Evolutionary conservation across 805 yeast species (phyloP).

Genomic region (Suhomyces sp.): DNA sequence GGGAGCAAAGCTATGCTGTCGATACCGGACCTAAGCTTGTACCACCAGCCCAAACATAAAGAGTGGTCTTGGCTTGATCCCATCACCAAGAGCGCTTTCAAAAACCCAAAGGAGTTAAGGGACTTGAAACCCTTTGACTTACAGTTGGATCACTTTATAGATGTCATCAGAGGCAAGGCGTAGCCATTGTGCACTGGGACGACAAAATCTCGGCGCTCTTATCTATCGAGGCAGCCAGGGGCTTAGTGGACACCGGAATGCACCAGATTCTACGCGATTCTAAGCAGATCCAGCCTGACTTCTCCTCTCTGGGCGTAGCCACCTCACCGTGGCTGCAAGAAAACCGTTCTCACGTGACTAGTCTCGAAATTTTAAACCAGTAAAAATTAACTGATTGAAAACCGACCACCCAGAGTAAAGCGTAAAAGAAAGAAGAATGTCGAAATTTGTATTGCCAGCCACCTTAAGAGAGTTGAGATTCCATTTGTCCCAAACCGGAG

Average conservation of each 20-base stretch:
- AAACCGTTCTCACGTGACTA: conserved; percentile 1
- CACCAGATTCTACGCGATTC: conserved; percentile 20
- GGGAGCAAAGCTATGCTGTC: conserved; percentile 40
- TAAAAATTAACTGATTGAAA: conserved; percentile 9
- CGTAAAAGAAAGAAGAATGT: conserved; percentile 23
- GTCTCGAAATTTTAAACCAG: conserved; percentile 6
- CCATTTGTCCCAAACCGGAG: conserved; percentile 78
- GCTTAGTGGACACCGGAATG: conserved; percentile 28
- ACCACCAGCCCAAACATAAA: conserved; percentile 24
- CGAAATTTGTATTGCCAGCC: conserved; percentile 45
- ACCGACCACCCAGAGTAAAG: neutral
- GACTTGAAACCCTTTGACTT: conserved; percentile 32
- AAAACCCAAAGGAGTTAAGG: conserved; percentile 6
- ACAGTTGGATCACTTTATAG: conserved; percentile 39
- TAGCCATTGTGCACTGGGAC: conserved; percentile 28
- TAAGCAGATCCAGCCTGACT: conserved; percentile 8
- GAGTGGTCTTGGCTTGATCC: conserved; percentile 30
- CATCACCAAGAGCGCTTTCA: conserved; percentile 10
- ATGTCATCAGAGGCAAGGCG: conserved; percentile 27
- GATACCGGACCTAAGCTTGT: conserved; percentile 39
- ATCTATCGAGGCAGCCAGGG: conserved; percentile 34
- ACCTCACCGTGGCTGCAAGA: neutral
- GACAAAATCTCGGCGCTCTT: conserved; percentile 34
- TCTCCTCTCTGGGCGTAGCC: conserved; percentile 1
- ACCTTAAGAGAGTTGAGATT: conserved; percentile 77